Percentiles rank a stretch among this genome's conserved stretches.
Evolutionary conservation across 345 rosid genomes (phyloP).

Genomic region (Heritiera littoralis): DNA sequence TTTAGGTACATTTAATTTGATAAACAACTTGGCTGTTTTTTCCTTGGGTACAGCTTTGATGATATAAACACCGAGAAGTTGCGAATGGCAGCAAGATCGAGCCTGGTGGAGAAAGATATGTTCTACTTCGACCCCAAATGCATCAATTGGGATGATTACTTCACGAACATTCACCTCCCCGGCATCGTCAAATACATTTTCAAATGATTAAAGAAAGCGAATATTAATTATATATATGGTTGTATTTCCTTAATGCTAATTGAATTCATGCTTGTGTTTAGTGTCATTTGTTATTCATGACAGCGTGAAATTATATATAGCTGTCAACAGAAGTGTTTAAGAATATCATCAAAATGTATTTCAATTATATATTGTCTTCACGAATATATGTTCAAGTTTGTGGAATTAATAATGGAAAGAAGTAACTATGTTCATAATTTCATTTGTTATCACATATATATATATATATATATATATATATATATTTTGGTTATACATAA

Average conservation of each 20-base stretch:
- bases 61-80: slow-evolving; percentile 32
- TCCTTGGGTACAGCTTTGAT: slow-evolving; percentile 20
- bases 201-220: background rate
- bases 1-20: background rate
- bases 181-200: slow-evolving; percentile 20
- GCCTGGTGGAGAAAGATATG: background rate
- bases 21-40: background rate
- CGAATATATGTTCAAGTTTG: background rate
- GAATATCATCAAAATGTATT: background rate
- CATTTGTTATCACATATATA: background rate
- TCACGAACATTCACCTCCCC: slow-evolving; percentile 21
- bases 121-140: slow-evolving; percentile 27
- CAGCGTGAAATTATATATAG: slow-evolving; percentile 10
- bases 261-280: background rate
- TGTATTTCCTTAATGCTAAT: background rate
- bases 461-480: too few species aligned
- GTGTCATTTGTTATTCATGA: background rate
- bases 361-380: background rate
- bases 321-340: slow-evolving; percentile 3
- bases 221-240: background rate
- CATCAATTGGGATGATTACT: slow-evolving; percentile 23
- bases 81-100: slow-evolving; percentile 21
- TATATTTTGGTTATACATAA: too few species aligned
- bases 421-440: background rate
- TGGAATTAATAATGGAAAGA: background rate